These are phyloP conservation scores for Bipolaris victoriae DNA, from an alignment of 2,329 filamentous ascomycete genomes.

Conservation along the genomic window DNA sequence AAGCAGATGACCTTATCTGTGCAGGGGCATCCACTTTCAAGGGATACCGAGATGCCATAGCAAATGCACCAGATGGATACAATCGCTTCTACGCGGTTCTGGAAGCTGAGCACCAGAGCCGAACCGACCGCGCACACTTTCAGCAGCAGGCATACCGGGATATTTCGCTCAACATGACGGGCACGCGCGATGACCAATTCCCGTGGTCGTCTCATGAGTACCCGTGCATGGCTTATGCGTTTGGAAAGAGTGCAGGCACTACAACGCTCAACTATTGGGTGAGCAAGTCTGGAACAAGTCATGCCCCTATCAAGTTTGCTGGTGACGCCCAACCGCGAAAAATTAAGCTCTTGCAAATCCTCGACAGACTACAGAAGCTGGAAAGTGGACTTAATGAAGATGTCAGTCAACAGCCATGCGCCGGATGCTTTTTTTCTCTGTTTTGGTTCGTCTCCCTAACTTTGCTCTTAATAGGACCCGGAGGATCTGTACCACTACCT, in stretches of 20 bases:
- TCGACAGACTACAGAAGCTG: constrained; percentile 52
- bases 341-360: constrained; percentile 60
- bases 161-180: constrained; percentile 49
- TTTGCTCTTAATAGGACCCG: constrained; percentile 45
- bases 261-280: constrained; percentile 75
- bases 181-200: constrained; percentile 42
- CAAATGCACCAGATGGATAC: constrained; percentile 46
- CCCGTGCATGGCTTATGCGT: constrained; percentile 72
- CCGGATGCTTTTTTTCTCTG: constrained; percentile 11
- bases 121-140: constrained; percentile 48
- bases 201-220: constrained; percentile 78
- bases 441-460: constrained; percentile 37
- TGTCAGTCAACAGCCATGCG: constrained; percentile 42
- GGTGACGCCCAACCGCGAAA: constrained; percentile 65
- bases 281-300: constrained; percentile 62
- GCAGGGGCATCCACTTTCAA: constrained; percentile 50
- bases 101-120: constrained; percentile 45
- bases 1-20: constrained; percentile 49
- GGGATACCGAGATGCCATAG: constrained; percentile 48
- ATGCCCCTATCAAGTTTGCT: constrained; percentile 64
- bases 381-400: constrained; percentile 52
- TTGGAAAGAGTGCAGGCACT: constrained; percentile 70
- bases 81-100: constrained; percentile 51
- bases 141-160: constrained; percentile 46
- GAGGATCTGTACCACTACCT: constrained; percentile 61